These are phyloP conservation scores for Boletus vermiculosoides DNA, from an alignment of 768 basidiomycete species.

Conservation along the genomic window DNA sequence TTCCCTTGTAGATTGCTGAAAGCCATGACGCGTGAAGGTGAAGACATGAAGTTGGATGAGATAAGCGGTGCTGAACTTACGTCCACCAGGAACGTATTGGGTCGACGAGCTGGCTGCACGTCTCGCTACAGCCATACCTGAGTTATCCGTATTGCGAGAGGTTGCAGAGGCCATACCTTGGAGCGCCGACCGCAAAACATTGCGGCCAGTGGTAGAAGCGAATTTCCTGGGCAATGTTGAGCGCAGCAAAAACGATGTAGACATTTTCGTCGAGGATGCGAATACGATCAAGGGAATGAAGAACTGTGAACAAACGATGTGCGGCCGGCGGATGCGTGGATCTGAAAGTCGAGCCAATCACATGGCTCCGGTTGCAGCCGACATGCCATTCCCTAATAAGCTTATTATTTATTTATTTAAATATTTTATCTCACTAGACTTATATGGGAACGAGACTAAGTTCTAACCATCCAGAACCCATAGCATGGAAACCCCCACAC, in stretches of 20 bases:
- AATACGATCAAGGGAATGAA: background rate
- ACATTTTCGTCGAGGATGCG: conserved; percentile 35
- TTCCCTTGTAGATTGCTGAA: conserved; percentile 82
- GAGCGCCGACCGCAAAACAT: conserved; percentile 38
- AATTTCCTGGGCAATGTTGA: conserved; percentile 47
- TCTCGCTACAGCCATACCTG: conserved; percentile 34
- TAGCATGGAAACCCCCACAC: too few relatives aligned
- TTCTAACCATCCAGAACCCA: too few relatives aligned
- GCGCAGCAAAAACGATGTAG: conserved; percentile 48
- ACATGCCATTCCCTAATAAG: background rate
- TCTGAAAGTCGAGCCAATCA: conserved; percentile 14
- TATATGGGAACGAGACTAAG: too few relatives aligned
- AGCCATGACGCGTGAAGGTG: background rate
- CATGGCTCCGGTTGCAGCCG: conserved; percentile 13
- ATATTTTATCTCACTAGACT: background rate
- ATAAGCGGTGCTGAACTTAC: conserved; percentile 40
- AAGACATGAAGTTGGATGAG: background rate
- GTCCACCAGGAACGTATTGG: conserved; percentile 67
- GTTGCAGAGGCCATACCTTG: conserved; percentile 36
- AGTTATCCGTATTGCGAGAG: background rate
- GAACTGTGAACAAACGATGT: too few relatives aligned
- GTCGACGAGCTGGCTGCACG: conserved; percentile 36
- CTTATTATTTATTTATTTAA: background rate
- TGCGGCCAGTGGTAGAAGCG: conserved; percentile 37
- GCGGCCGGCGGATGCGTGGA: background rate